Evolutionary conservation across 1,284 basidiomycete genomes (phyloP).

Genomic region (Cutaneotrichosporon sp.): DNA sequence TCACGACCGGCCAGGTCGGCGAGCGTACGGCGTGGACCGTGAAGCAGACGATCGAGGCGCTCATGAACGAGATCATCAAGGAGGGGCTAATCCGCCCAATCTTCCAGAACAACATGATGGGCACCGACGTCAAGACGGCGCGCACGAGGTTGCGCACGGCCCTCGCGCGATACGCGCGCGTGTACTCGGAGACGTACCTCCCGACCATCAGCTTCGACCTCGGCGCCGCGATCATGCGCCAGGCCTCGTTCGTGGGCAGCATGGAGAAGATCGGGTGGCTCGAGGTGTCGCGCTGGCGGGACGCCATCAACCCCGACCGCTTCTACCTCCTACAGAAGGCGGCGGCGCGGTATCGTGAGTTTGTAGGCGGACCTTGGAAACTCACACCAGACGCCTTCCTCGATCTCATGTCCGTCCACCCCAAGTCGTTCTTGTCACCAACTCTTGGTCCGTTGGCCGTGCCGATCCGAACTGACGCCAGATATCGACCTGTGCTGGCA

Average conservation of each 20-base stretch:
- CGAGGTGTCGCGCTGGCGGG: conserved; percentile 22
- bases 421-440: conserved; percentile 27
- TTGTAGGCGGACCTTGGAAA: neutral
- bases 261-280: conserved; percentile 44
- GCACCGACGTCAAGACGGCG: neutral
- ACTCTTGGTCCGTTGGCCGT: conserved; percentile 23
- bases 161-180: conserved; percentile 6
- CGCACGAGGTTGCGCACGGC: neutral
- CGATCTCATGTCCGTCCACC: conserved; percentile 35
- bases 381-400: conserved; percentile 40
- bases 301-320: conserved; percentile 7
- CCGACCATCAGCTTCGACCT: conserved; percentile 28
- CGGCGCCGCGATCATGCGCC: conserved; percentile 34
- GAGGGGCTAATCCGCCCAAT: neutral
- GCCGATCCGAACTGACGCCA: conserved; percentile 22
- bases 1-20: neutral
- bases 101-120: conserved; percentile 1
- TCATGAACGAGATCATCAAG: conserved; percentile 1
- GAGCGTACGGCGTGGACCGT: neutral
- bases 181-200: conserved; percentile 11
- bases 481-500: conserved; percentile 54
- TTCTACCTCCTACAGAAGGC: conserved; percentile 32
- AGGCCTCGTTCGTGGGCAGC: conserved; percentile 37
- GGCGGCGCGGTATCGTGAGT: conserved; percentile 43
- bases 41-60: neutral